Base-by-base conservation (phyloP, 331 rosid species). In the Phaseolus coccineus region DNA sequence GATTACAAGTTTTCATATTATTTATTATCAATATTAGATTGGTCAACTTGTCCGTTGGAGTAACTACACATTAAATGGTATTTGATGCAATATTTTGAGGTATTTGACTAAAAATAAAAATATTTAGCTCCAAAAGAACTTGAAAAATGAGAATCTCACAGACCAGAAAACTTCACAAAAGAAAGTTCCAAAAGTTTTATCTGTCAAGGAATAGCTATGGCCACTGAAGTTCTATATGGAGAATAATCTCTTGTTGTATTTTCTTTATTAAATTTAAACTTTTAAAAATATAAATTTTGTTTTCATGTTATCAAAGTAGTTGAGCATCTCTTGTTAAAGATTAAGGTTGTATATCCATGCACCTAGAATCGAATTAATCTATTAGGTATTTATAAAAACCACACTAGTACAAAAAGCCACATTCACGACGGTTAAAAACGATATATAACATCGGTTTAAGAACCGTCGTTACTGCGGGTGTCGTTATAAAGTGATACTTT, bases 111-210 rank as follows among this genome's bases (percentile, higher is more conserved):
- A 2, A 51, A 46, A 9, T 12, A 46, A 51, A 51, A 48, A 48
- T 48, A 48, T 46, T 46, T 48, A 19, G 24, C 24, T 16, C 56
- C 16, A 50, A n/a, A 19, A 19, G 7, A 19, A 53, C 12, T 52
- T 53, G 59, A 53, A 55, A 55, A 22, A 55, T 12, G 3, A 9
- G 62, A 24, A 24, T 56, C 22, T 19, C 37, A 4, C n/a, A 27
- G 7, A 58, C 8, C 37, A 27, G 3, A 61, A 30, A 27, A 69
- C 0, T 3, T 46, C 31, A n/a, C 6, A 52, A 71, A n/a, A 30
- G 61, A 31, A 71, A 27, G 13, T 53, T 71, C 51, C 77, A 52
- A 71, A 71, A 31, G 35, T 58, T 51, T 50, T 51, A 19, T 9
- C 10, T 52, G 75, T 35, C 35, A 2, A 14, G 42, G 50, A 71